Conservation (phyloP, 495 filamentous ascomycete genomes). For the Aspergillus ostianus region DNA sequence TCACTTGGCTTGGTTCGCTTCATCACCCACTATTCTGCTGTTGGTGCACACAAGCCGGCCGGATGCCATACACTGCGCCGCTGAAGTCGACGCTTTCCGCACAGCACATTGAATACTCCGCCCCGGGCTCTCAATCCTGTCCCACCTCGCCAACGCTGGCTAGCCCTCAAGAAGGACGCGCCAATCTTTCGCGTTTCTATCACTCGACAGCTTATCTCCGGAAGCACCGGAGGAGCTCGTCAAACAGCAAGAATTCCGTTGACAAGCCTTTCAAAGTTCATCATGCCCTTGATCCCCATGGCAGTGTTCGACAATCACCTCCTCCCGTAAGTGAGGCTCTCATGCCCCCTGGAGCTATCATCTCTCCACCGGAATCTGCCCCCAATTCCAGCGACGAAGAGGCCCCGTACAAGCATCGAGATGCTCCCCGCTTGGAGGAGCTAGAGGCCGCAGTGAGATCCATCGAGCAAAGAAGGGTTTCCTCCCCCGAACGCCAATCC, state of each 20-base stretch:
- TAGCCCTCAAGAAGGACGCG: slow-evolving; percentile 41
- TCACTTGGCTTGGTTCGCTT: not conserved
- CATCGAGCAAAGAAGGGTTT: slow-evolving; percentile 65
- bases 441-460: slow-evolving; percentile 79
- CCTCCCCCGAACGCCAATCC: slow-evolving; percentile 55
- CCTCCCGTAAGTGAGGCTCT: slow-evolving; percentile 67
- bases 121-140: slow-evolving; percentile 54
- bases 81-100: slow-evolving; percentile 75
- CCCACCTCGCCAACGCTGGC: slow-evolving; percentile 36
- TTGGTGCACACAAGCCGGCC: slow-evolving; percentile 46
- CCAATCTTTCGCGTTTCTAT: slow-evolving; percentile 66
- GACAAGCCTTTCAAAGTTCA: slow-evolving; percentile 33
- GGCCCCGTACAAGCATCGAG: slow-evolving; percentile 47
- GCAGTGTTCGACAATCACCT: slow-evolving; percentile 72
- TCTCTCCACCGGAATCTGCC: slow-evolving; percentile 84
- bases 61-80: slow-evolving; percentile 95
- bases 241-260: slow-evolving; percentile 44
- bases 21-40: slow-evolving; percentile 28
- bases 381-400: slow-evolving; percentile 84
- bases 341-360: slow-evolving; percentile 77
- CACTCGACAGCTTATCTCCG: slow-evolving; percentile 75
- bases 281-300: slow-evolving; percentile 50
- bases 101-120: slow-evolving; percentile 61
- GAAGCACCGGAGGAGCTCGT: slow-evolving; percentile 65
- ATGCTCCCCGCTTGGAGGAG: slow-evolving; percentile 68